Percentiles rank a stretch among this genome's conserved stretches.
Conservation (phyloP, 768 basidiomycete species). For the Brasilioporus rufonigricans region DNA sequence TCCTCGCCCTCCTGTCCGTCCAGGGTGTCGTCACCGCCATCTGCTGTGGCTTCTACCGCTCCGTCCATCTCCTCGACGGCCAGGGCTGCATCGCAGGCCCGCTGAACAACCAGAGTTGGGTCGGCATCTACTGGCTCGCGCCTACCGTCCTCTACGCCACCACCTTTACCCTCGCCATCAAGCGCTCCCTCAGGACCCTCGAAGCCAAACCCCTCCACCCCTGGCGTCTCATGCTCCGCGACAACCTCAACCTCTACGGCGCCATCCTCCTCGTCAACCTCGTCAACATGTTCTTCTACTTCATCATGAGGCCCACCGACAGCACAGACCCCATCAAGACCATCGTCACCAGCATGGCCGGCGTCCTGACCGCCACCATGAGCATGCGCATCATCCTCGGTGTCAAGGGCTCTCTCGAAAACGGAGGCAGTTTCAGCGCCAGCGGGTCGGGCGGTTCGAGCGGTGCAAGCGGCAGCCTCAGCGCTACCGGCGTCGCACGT, state of each 20-base stretch:
- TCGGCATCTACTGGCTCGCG: conserved; percentile 82
- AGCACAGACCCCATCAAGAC: conserved; percentile 69
- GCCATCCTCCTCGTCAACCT: conserved; percentile 81
- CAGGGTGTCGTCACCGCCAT: conserved; percentile 75
- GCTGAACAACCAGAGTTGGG: conserved; percentile 61
- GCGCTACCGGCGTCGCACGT: conserved; percentile 24
- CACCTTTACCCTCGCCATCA: conserved; percentile 26
- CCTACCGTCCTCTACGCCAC: conserved; percentile 63
- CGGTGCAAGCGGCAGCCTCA: conserved; percentile 46
- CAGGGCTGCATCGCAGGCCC: conserved; percentile 90
- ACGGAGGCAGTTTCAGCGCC: conserved; percentile 70
- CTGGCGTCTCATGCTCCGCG: conserved; percentile 90
- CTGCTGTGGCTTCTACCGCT: conserved; percentile 75
- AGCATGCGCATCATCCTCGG: conserved; percentile 82
- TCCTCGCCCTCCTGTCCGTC: conserved; percentile 59
- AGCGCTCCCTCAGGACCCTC: conserved; percentile 24
- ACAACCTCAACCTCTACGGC: conserved; percentile 83
- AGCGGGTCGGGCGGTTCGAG: conserved; percentile 44
- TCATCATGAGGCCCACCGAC: conserved; percentile 69
- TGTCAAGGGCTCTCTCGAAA: conserved; percentile 70
- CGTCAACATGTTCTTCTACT: conserved; percentile 85
- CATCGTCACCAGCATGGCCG: conserved; percentile 82
- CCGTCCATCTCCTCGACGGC: conserved; percentile 70
- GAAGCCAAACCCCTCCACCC: conserved; percentile 50
- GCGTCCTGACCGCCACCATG: conserved; percentile 86